Evolutionary conservation across 83 land plant species (phyloP), one percentile per base, ranked within the genome.

Genomic region (Diphasiastrum complanatum): DNA sequence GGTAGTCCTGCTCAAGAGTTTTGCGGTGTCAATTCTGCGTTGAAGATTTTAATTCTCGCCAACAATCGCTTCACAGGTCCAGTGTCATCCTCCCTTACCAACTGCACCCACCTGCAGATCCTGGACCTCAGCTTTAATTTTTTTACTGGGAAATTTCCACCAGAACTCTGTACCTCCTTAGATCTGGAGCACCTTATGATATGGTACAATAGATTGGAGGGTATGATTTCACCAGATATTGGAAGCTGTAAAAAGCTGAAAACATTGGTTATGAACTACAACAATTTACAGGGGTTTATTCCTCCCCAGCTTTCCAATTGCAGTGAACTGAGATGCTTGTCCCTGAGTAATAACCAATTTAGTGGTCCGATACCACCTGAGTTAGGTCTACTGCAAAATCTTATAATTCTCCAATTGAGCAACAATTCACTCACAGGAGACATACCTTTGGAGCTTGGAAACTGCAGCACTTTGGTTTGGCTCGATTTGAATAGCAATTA

Each of bases 381-480:
- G 41, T 75, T 91, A 38, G 90, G 90, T 45, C 58, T 19, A 25
- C 61, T 87, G 36, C 33, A 73, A 29, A 56, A 82, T 45, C 71
- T 87, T 14, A 80, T 83, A 0, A 78, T 81, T 23, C 68, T 87
- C 51, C 89, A 87, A 49, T 82, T 87, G 11, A 86, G 60, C 0
- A 84, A 83, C 59, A 87, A 87, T 59, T 75, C 78, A 63, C 70
- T 87, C 14, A 64, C 43, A 23, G 92, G 81, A 2, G 47, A 66
- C 35, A 81, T 87, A 12, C 92, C 92, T 14, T 19, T 11, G 10
- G 83, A 83, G 79, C 61, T 87, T 5, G 83, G 72, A 0, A 77
- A 81, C 38, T 85, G 85, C 60, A 83, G 62, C 79, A 83, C 76
- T 43, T 60, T 88, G 65, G 72, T 88, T 55, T 88, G 95, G 95